Conservation (phyloP, 75 land plant species). For the Adiantum capillusveneris region DNA sequence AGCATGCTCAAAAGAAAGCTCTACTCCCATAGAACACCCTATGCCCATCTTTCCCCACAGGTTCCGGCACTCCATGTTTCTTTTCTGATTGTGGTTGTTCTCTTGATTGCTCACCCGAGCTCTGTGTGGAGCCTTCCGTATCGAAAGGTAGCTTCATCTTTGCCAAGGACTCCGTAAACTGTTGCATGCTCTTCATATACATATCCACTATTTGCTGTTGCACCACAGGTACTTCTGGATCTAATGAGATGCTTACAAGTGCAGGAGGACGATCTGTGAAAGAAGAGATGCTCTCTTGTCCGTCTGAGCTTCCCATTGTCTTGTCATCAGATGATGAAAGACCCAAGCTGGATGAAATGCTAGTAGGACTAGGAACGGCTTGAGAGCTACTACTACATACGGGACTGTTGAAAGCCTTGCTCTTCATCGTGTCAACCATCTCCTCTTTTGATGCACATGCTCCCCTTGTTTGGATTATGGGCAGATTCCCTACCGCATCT, state of each 20-base stretch:
- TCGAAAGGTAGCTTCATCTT: conserved; percentile 79
- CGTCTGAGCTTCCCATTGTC: neutral
- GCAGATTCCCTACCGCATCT: too few relatives aligned
- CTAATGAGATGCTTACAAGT: conserved; percentile 32
- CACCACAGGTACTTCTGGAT: conserved; percentile 50
- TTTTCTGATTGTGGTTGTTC: conserved; percentile 13
- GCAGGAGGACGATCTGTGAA: conserved; percentile 16
- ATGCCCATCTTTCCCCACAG: conserved; percentile 45
- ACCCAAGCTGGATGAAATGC: neutral
- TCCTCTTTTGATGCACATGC: too few relatives aligned
- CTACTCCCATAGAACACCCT: conserved; percentile 79
- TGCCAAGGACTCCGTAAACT: conserved; percentile 66
- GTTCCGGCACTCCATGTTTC: conserved; percentile 7
- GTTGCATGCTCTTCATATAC: conserved; percentile 88
- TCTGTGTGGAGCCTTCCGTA: conserved; percentile 14
- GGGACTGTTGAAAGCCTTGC: neutral
- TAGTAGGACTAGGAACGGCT: neutral
- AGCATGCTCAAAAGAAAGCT: conserved; percentile 78
- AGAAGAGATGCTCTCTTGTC: neutral
- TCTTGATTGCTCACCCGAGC: conserved; percentile 15
- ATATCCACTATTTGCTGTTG: conserved; percentile 64
- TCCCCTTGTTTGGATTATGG: too few relatives aligned
- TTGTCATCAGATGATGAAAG: neutral
- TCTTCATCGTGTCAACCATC: neutral
- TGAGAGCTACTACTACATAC: neutral